These are phyloP conservation scores for Pugionium cornutum DNA, from an alignment of 345 rosid species.

Conservation along the genomic window DNA sequence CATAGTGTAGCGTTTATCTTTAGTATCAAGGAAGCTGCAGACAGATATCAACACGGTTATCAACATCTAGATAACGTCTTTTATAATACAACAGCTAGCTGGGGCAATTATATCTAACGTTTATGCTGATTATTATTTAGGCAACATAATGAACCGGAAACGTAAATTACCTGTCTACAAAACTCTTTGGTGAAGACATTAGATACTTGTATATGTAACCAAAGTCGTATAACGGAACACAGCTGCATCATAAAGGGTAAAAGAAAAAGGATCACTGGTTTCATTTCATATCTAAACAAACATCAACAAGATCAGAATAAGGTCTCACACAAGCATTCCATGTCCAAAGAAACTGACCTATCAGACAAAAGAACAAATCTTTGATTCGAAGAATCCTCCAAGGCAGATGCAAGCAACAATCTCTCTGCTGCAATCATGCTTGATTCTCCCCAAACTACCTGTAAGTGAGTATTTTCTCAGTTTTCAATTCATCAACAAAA, in stretches of 20 bases:
- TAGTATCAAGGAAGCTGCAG: slow-evolving; percentile 67
- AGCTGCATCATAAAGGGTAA: slow-evolving; percentile 55
- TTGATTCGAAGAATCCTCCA: slow-evolving; percentile 78
- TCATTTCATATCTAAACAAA: neutral
- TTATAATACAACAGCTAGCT: slow-evolving; percentile 17
- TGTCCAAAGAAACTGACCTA: slow-evolving; percentile 51
- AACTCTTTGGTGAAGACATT: slow-evolving; percentile 81
- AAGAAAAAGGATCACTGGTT: slow-evolving; percentile 1
- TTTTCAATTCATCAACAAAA: slow-evolving; percentile 11
- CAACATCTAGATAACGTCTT: neutral
- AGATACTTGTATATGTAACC: slow-evolving; percentile 74
- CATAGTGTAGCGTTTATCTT: slow-evolving; percentile 69
- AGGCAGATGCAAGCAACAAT: slow-evolving; percentile 68
- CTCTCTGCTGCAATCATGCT: slow-evolving; percentile 92
- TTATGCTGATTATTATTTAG: neutral
- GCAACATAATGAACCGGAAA: slow-evolving; percentile 43
- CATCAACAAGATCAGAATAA: neutral
- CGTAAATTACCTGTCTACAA: slow-evolving; percentile 84
- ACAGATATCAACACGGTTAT: slow-evolving; percentile 11
- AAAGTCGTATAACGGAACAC: slow-evolving; percentile 86
- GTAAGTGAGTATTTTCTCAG: neutral
- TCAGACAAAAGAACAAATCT: slow-evolving; percentile 93
- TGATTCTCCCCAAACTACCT: slow-evolving; percentile 91
- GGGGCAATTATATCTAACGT: neutral
- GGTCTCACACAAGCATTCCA: neutral